Conservation (phyloP, 2,329 filamentous ascomycete genomes). For the Iodosphaeria phyllophila region DNA sequence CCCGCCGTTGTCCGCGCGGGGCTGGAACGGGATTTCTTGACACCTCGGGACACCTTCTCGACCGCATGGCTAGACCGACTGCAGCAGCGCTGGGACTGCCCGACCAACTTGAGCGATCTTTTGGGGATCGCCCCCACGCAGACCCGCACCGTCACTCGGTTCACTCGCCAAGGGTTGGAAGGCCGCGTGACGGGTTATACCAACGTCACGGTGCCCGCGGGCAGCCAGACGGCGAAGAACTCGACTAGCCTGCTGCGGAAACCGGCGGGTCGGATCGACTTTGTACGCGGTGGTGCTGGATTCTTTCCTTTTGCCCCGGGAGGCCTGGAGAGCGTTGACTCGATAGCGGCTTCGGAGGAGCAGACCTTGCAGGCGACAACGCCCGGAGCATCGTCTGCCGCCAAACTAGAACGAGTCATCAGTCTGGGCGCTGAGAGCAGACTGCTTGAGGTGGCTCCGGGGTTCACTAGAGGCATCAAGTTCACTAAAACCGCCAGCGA, state of each 20-base stretch:
- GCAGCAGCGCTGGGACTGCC: conserved; percentile 76
- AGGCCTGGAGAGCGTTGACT: conserved; percentile 72
- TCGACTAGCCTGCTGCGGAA: conserved; percentile 79
- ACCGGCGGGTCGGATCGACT: conserved; percentile 71
- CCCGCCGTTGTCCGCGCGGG: conserved; percentile 46
- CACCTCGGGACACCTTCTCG: conserved; percentile 63
- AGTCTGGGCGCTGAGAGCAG: conserved; percentile 62
- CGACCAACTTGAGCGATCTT: conserved; percentile 63
- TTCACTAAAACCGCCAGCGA: conserved; percentile 41
- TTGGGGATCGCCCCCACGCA: conserved; percentile 82
- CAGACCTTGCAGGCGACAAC: conserved; percentile 45
- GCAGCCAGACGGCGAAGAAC: conserved; percentile 82
- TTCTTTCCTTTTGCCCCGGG: conserved; percentile 92
- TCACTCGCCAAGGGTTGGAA: conserved; percentile 78
- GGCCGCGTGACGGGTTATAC: conserved; percentile 85
- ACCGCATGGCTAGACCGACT: conserved; percentile 73
- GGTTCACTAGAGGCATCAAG: conserved; percentile 60
- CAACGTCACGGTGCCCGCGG: conserved; percentile 81
- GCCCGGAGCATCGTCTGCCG: conserved; percentile 23
- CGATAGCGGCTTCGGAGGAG: conserved; percentile 68
- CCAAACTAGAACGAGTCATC: conserved; percentile 67
- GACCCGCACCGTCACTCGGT: conserved; percentile 84
- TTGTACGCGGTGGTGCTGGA: conserved; percentile 79
- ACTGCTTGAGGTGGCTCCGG: conserved; percentile 65
- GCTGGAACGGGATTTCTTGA: conserved; percentile 61